Evolutionary conservation across 495 filamentous ascomycete genomes (phyloP), one percentile per base, ranked within the genome.

Genomic region (Pseudoneurospora amorphoporcata): DNA sequence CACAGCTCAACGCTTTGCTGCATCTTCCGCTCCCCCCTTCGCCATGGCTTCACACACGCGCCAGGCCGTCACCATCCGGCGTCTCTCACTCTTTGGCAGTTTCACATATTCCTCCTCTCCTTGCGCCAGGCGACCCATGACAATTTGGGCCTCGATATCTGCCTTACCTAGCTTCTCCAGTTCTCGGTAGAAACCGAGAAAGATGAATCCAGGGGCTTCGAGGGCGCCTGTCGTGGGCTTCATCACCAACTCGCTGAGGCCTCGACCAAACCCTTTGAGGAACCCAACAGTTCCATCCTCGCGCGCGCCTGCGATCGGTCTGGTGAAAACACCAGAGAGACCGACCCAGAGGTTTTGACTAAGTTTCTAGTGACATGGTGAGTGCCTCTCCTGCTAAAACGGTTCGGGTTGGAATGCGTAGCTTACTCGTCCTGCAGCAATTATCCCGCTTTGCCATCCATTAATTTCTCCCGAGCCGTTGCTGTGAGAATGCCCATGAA

Each of bases 401-500:
- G 0, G 1, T 1, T 65, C 3, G 12, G 7, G 14, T 4, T 1
- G 3, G 29, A 35, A 65, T 8, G 53, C 14, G 53, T 35, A 65
- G 14, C 53, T 65, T 37, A 65, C 53, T 65, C 53, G 53, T 4
- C 87, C 84, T 3, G 90, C 90, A 2, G 90, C 90, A 29, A 82
- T 82, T 40, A 90, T 81, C 4, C 90, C 90, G 7, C 88, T 90
- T 43, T 86, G 82, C 68, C 90, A 83, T n/a, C 88, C 90, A 2
- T 87, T 88, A 70, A 92, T 86, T 71, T 65, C 29, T 65, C 29
- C 68, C 10, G 82, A 78, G n/a, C 78, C 81, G 23, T 83, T 82
- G 73, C 88, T 89, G 4, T 90, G 89, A 75, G 91, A 90, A 16
- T 94, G 81, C 4, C 90, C 86, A 7, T 92, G 92, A 6, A 91